Percentiles rank a stretch among this genome's conserved stretches.
phyloP scores from a whole-genome alignment of 495 filamentous ascomycete species.

The Aspergillus cavernicola region DNA sequence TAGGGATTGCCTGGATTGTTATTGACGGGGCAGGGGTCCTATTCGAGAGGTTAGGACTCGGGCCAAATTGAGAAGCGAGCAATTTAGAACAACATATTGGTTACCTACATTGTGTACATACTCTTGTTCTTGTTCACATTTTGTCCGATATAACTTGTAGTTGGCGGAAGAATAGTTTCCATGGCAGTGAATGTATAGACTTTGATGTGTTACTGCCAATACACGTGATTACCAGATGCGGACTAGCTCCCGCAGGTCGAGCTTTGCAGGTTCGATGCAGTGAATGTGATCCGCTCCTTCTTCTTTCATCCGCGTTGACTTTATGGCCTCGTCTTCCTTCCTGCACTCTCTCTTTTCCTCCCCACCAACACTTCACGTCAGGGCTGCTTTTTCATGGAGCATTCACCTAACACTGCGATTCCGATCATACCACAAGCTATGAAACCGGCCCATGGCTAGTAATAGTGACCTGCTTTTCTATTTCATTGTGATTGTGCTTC shows the following conservation, averaged over 20 bases:
- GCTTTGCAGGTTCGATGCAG: not conserved
- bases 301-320: not conserved
- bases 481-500: constrained; percentile 5
- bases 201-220: too few species aligned
- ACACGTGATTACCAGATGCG: constrained; percentile 1
- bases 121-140: constrained; percentile 3
- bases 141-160: not conserved
- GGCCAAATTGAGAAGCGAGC: constrained; percentile 12
- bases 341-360: not conserved
- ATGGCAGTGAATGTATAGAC: not conserved
- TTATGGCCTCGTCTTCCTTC: not conserved
- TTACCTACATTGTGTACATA: constrained; percentile 20
- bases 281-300: not conserved
- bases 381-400: constrained; percentile 5
- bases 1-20: constrained; percentile 74
- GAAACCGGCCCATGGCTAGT: constrained; percentile 15
- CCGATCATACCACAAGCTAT: constrained; percentile 6
- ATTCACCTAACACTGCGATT: constrained; percentile 6
- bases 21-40: constrained; percentile 63
- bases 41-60: constrained; percentile 64
- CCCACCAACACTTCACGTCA: not conserved
- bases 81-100: constrained; percentile 14
- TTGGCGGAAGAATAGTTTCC: not conserved
- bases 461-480: constrained; percentile 7
- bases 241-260: not conserved